Evolutionary conservation across 805 yeast species (phyloP), one percentile per base, ranked within the genome.

Genomic region (Candida caryicola): DNA sequence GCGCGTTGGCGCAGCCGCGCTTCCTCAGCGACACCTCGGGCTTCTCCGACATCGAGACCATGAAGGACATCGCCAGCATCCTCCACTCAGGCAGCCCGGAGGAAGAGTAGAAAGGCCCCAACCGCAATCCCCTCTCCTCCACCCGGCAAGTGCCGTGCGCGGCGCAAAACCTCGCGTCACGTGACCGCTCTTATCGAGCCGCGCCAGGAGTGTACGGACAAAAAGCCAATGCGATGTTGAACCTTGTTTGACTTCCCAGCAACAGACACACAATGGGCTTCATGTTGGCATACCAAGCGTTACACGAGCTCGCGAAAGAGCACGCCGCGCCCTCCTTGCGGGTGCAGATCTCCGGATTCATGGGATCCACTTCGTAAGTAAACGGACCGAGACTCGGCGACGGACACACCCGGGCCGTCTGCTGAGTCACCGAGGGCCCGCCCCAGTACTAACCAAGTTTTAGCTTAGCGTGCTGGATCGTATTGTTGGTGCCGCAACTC

Each of bases 391-490:
- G 17, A 4, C 26, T 29, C 17, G 16, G 15, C 23, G 5, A 26
- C 30, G 13, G 10, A 19, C 9, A 7, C 17, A 27, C 14, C 17
- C n/a, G n/a, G n/a, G n/a, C n/a, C n/a, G n/a, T n/a, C n/a, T n/a
- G n/a, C n/a, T n/a, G n/a, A n/a, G n/a, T n/a, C n/a, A n/a, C n/a
- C n/a, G n/a, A n/a, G n/a, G n/a, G n/a, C n/a, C n/a, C n/a, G n/a
- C n/a, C n/a, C n/a, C n/a, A 5, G n/a, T 35, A 40, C 40, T 23
- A 19, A 41, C 42, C 30, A 37, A 34, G 39, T 7, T 15, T 34
- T 45, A 73, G 80, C 23, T 69, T 85, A 29, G 88, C 91, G 0
- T 82, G 91, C 57, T 85, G 90, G 89, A 72, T 85, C 9, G 89
- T 85, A 10, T 61, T 85, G 29, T 70, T 85, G 41, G 62, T 85